Conservation (phyloP, 768 basidiomycete genomes). For the Mycena venus region DNA sequence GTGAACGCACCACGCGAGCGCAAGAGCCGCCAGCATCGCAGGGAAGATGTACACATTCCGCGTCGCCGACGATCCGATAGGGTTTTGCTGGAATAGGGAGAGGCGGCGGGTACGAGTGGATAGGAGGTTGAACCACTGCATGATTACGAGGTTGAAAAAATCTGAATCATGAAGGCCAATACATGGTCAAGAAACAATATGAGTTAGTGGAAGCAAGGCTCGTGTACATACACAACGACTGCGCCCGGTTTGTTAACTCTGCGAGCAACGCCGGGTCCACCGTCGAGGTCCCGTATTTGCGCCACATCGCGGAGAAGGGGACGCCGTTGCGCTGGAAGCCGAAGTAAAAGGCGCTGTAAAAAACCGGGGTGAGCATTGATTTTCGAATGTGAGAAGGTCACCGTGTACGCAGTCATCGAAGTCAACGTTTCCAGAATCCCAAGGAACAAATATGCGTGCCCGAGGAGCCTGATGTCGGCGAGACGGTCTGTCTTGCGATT, state of each 20-base stretch:
- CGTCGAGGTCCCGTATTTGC: slow-evolving; percentile 59
- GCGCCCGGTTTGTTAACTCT: slow-evolving; percentile 58
- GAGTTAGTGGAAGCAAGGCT: too few relatives aligned
- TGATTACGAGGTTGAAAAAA: slow-evolving; percentile 65
- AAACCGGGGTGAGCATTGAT: background rate
- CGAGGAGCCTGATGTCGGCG: slow-evolving; percentile 63
- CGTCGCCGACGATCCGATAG: slow-evolving; percentile 40
- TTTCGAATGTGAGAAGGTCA: background rate
- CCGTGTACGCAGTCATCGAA: slow-evolving; percentile 61
- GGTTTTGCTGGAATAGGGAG: slow-evolving; percentile 69
- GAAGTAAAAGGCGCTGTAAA: slow-evolving; percentile 55
- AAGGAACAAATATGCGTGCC: slow-evolving; percentile 73
- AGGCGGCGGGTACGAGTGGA: slow-evolving; percentile 67
- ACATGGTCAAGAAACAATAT: background rate
- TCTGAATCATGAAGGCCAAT: slow-evolving; percentile 28
- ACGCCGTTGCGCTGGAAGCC: slow-evolving; percentile 59
- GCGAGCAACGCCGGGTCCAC: slow-evolving; percentile 51
- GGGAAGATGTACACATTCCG: slow-evolving; percentile 61
- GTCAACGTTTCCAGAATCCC: slow-evolving; percentile 61
- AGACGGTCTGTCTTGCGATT: slow-evolving; percentile 69
- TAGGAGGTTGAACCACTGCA: slow-evolving; percentile 75
- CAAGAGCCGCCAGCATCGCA: slow-evolving; percentile 58
- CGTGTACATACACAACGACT: slow-evolving; percentile 58
- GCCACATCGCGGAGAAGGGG: slow-evolving; percentile 60
- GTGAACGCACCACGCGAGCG: slow-evolving; percentile 58